Conservation (phyloP, 352 stramenopile species). For the Phytophthora hybrid region DNA sequence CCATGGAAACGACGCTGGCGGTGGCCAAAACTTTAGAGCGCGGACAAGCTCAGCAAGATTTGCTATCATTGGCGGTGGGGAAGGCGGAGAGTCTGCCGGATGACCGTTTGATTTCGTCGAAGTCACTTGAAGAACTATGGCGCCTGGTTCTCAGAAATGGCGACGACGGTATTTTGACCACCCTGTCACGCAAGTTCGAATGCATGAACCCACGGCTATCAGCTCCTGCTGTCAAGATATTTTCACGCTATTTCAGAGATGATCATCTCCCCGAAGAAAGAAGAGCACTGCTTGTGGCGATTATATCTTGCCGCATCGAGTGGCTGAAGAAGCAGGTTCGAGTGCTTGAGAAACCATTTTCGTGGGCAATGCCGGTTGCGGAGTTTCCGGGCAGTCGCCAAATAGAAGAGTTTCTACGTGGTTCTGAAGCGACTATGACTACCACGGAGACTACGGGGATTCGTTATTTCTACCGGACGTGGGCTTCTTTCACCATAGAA, state of each 20-base stretch:
- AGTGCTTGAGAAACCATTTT: slow-evolving; percentile 24
- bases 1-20: slow-evolving; percentile 1
- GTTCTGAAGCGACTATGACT: background rate
- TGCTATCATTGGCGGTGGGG: background rate
- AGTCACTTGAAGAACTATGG: background rate
- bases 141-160: background rate
- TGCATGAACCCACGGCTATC: background rate
- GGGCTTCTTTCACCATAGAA: slow-evolving; percentile 1
- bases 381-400: slow-evolving; percentile 1
- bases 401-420: slow-evolving; percentile 21
- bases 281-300: background rate
- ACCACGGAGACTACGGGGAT: background rate
- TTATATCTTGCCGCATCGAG: slow-evolving; percentile 3
- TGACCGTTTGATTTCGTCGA: background rate
- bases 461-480: too few species aligned
- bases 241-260: background rate
- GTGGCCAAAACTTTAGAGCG: background rate
- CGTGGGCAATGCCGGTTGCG: slow-evolving; percentile 27
- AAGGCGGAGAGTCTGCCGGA: background rate
- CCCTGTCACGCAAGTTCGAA: background rate
- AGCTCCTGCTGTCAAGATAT: background rate
- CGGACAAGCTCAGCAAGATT: background rate
- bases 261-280: background rate
- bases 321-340: slow-evolving; percentile 21
- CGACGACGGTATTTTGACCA: background rate